A percentile compares a stretch with the other conserved stretches of the same genome.
Conservation (phyloP, 805 yeast genomes). For the Yarrowia deformans region DNA sequence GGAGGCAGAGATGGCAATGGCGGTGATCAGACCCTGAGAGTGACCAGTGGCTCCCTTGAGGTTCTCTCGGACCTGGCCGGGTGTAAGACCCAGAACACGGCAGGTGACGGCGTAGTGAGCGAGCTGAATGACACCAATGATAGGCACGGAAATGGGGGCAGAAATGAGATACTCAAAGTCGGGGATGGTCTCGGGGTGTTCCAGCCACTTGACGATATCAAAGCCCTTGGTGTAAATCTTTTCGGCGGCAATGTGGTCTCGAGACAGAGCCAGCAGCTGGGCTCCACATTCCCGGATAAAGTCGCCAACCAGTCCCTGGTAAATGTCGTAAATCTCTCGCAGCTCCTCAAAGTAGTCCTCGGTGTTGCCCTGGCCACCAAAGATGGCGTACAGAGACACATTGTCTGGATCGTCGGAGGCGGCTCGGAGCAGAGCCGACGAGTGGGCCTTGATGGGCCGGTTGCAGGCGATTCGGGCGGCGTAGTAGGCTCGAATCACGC, state of each 20-base stretch:
- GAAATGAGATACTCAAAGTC: slow-evolving; percentile 84
- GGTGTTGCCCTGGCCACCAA: slow-evolving; percentile 99
- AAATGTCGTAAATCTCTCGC: slow-evolving; percentile 79
- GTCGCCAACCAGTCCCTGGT: slow-evolving; percentile 75
- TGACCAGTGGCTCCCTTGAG: slow-evolving; percentile 59
- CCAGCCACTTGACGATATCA: slow-evolving; percentile 86
- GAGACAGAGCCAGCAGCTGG: slow-evolving; percentile 70
- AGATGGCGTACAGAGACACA: slow-evolving; percentile 79
- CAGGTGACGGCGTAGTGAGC: slow-evolving; percentile 92
- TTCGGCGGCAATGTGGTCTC: slow-evolving; percentile 76
- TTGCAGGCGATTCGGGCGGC: slow-evolving; percentile 60
- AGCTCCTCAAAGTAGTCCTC: slow-evolving; percentile 98
- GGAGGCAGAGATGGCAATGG: slow-evolving; percentile 83
- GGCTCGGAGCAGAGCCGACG: slow-evolving; percentile 70
- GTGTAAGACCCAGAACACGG: slow-evolving; percentile 81
- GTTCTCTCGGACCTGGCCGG: slow-evolving; percentile 80
- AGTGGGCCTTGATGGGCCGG: slow-evolving; percentile 59
- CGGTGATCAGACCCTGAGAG: slow-evolving; percentile 74
- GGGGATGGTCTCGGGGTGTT: slow-evolving; percentile 84
- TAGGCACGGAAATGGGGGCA: slow-evolving; percentile 96
- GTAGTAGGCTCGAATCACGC: slow-evolving; percentile 80
- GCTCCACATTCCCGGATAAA: slow-evolving; percentile 74
- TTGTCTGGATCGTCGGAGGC: slow-evolving; percentile 56
- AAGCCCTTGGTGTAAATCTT: slow-evolving; percentile 94
- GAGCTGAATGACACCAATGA: slow-evolving; percentile 93